phyloP scores from a whole-genome alignment of 345 rosid genomes.

The Moricandia arvensis region DNA sequence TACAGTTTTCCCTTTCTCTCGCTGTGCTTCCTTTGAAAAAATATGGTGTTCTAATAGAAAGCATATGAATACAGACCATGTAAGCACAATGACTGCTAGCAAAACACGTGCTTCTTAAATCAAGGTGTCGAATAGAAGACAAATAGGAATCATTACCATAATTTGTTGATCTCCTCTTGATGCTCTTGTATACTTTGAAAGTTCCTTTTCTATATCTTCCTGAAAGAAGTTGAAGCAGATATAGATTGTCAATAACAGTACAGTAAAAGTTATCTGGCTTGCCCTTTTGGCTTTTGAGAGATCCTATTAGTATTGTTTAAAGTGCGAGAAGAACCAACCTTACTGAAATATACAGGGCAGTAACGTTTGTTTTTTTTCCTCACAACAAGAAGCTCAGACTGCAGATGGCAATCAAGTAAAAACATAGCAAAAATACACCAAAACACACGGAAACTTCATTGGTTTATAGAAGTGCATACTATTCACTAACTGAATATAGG shows the following conservation, averaged over 20 bases:
- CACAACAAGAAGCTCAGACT: constrained; percentile 92
- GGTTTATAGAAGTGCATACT: too few relatives aligned
- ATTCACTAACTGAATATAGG: too few relatives aligned
- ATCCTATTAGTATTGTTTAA: background rate
- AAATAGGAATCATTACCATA: constrained; percentile 51
- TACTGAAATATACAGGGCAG: constrained; percentile 90
- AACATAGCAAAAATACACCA: constrained; percentile 4
- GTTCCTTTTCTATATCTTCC: constrained; percentile 90
- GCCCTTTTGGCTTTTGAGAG: background rate
- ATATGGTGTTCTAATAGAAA: background rate
- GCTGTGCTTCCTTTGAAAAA: background rate
- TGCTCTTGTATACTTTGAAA: constrained; percentile 64
- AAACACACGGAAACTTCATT: background rate
- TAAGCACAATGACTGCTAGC: background rate
- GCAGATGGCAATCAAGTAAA: constrained; percentile 31
- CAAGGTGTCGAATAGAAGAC: background rate
- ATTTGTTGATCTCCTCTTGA: constrained; percentile 84
- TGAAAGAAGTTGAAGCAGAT: constrained; percentile 27
- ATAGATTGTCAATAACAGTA: background rate
- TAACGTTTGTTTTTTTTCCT: constrained; percentile 77
- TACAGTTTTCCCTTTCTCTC: background rate
- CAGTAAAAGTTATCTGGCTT: background rate
- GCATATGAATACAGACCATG: background rate
- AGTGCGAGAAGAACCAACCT: constrained; percentile 61
- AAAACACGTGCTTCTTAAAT: background rate